Evolutionary conservation across 345 rosid species (phyloP).

Genomic region (Balakata baccata): DNA sequence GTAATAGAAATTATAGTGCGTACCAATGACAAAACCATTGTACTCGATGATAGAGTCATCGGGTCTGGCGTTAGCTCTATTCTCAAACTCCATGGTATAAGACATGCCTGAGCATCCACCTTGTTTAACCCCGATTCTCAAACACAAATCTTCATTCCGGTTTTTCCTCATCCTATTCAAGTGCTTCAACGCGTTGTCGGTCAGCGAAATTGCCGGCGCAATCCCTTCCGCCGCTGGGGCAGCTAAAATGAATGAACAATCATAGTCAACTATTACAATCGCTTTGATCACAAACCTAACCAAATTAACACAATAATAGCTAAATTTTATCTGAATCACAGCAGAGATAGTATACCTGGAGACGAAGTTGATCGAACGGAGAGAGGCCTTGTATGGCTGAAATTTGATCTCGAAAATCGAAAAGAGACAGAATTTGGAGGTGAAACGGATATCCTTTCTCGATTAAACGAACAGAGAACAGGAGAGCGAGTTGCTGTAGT

Average conservation of each 20-base stretch:
- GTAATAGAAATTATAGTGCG: neutral
- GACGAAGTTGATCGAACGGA: slow-evolving; percentile 52
- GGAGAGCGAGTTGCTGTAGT: slow-evolving; percentile 24
- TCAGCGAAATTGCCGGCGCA: slow-evolving; percentile 68
- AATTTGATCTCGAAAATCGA: slow-evolving; percentile 32
- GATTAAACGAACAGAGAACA: slow-evolving; percentile 21
- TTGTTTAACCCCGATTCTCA: slow-evolving; percentile 88
- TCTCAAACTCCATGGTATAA: slow-evolving; percentile 90
- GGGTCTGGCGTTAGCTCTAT: slow-evolving; percentile 53
- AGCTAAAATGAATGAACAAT: slow-evolving; percentile 16
- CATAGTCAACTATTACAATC: neutral
- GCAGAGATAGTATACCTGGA: slow-evolving; percentile 40
- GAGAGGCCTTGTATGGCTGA: slow-evolving; percentile 38
- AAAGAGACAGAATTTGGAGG: slow-evolving; percentile 39
- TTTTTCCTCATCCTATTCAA: slow-evolving; percentile 75
- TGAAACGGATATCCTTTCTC: slow-evolving; percentile 4
- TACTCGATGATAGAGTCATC: slow-evolving; percentile 80
- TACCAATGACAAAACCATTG: slow-evolving; percentile 78
- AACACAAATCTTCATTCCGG: slow-evolving; percentile 66
- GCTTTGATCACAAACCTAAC: neutral
- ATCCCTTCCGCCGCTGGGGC: slow-evolving; percentile 44
- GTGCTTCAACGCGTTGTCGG: slow-evolving; percentile 77
- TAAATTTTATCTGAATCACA: neutral
- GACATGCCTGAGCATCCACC: slow-evolving; percentile 99
- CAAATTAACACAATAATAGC: neutral